Evolutionary conservation across 192 early-diverging fungal genomes (phyloP), one percentile per base, ranked within the genome.

Genomic region (Gamsiella multidivaricata): DNA sequence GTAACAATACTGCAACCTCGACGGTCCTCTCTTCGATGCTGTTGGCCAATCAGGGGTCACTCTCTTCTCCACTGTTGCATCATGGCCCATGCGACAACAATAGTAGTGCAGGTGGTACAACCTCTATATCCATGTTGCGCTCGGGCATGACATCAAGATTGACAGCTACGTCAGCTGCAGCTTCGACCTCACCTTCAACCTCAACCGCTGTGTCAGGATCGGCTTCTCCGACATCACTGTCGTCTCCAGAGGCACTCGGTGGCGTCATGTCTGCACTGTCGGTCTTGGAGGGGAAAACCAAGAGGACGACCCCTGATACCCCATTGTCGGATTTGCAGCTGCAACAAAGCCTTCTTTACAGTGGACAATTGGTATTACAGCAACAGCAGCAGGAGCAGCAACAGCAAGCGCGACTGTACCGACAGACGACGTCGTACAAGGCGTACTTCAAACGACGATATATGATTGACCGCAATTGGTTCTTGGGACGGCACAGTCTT

Each of bases 371-470:
- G 20, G 8, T 10, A 41, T 46, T 46, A 18, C 45, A 46, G 17
- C n/a, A n/a, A 18, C 45, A 46, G 45, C 39, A 11, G 12, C 64
- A 36, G n/a, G 28, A 41, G 25, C 52, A 55, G 20, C 12, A 61
- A 3, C 49, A 29, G 41, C 62, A 53, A 64, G 7, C 12, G 12
- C 39, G 51, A 56, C 65, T 17, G 11, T 37, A 42, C 14, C 45
- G 28, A 32, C 45, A 50, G 41, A 54, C 75, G 15, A 69, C 80
- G 14, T 70, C 71, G 15, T 88, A 88, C 65, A 76, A 84, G 37
- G 82, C 84, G 3, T 84, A 86, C 53, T 88, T 88, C 68, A 83
- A 82, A 42, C 66, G 84, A 22, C 80, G 82, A 22, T 88, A 76
- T 41, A 82, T 82, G 65, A 84, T 86, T 46, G 82, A 85, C 45